Evolutionary conservation across 306 rosid species (phyloP).

Genomic region (Senna siamea): DNA sequence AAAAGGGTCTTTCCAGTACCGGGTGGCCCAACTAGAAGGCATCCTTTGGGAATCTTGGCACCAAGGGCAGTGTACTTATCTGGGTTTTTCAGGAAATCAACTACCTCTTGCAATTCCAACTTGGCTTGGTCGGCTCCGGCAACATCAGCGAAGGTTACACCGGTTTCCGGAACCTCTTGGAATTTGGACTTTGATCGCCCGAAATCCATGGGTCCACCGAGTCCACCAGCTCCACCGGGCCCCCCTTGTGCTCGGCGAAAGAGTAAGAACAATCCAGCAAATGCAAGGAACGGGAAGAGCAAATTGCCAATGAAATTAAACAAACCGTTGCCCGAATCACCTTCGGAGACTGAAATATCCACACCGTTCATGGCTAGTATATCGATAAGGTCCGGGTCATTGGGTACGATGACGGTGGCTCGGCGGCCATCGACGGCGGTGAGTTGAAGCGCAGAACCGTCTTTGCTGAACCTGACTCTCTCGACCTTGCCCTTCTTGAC

Average conservation of each 20-base stretch:
- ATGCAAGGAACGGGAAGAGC: conserved; percentile 83
- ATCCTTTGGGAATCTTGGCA: conserved; percentile 97
- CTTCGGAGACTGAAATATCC: conserved; percentile 90
- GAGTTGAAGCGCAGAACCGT: conserved; percentile 86
- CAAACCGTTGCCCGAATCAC: conserved; percentile 75
- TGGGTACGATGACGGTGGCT: conserved; percentile 83
- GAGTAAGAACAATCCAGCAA: conserved; percentile 86
- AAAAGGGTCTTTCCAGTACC: conserved; percentile 96
- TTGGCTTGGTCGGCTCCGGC: conserved; percentile 99
- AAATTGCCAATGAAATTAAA: conserved; percentile 78
- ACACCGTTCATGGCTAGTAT: conserved; percentile 96
- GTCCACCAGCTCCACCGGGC: conserved; percentile 91
- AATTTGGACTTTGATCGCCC: conserved; percentile 91
- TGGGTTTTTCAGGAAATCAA: conserved; percentile 95
- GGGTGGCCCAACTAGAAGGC: conserved; percentile 95
- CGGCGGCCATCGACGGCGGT: conserved; percentile 95
- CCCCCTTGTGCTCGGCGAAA: conserved; percentile 89
- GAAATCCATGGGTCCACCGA: conserved; percentile 98
- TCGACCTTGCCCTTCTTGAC: conserved; percentile 96
- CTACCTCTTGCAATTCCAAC: conserved; percentile 87
- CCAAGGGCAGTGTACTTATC: conserved; percentile 96
- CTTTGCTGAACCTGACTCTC: conserved; percentile 88
- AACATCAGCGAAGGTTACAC: conserved; percentile 83
- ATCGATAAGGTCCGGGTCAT: conserved; percentile 96
- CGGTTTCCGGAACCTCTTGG: conserved; percentile 95